phyloP scores from a whole-genome alignment of 148 eudicot genomes.

The Chenopodium formosanum region DNA sequence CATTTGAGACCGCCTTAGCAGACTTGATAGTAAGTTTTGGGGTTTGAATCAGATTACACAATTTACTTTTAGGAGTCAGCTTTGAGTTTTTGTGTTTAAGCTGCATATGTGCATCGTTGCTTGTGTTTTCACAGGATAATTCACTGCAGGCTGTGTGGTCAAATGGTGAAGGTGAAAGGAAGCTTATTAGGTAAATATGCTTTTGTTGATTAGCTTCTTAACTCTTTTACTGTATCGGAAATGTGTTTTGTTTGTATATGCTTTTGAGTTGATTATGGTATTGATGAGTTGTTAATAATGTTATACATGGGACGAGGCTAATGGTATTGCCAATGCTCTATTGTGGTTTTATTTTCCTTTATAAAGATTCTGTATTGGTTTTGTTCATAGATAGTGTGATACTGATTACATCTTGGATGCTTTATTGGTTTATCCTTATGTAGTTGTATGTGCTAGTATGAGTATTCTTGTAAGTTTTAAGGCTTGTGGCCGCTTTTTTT shows the following conservation, averaged over 20 bases:
- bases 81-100: not conserved
- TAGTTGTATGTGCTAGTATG: not conserved
- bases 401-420: not conserved
- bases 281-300: not conserved
- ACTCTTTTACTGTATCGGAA: not conserved
- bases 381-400: not conserved
- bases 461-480: not conserved
- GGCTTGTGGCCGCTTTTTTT: not conserved
- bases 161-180: constrained; percentile 35
- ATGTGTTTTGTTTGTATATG: not conserved
- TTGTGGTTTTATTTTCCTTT: not conserved
- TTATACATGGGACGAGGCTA: not conserved
- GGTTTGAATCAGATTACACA: not conserved
- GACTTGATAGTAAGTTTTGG: constrained; percentile 63
- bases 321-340: not conserved
- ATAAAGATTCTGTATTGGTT: not conserved
- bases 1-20: constrained; percentile 75
- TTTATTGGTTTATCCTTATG: not conserved
- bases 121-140: constrained; percentile 55
- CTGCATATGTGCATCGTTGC: not conserved
- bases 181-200: constrained; percentile 45
- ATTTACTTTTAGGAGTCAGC: not conserved
- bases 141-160: constrained; percentile 87
- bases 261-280: not conserved
- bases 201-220: not conserved